Base-by-base conservation (phyloP, 148 eudicot genomes). In the Fagopyrum esculentum region DNA sequence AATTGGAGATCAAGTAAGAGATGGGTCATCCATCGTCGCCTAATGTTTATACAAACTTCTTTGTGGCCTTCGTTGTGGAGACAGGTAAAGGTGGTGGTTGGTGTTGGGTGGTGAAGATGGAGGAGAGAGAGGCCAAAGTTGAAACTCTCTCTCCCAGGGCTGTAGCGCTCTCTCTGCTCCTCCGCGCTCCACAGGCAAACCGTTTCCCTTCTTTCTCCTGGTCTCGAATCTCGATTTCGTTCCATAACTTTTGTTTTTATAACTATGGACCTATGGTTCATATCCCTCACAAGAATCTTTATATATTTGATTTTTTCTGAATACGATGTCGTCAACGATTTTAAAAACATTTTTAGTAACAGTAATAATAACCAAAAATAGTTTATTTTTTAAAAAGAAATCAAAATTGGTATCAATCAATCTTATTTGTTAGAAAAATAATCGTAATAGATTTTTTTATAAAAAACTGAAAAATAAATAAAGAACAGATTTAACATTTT, bases 41-140 rank as follows among this genome's bases (percentile, higher is more conserved):
- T 29, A 26, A 29, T 57, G 6, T 19, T 59, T 22, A 19, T 22
- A 61, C 13, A 11, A 29, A 35, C 40, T 35, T 35, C 40, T 35
- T 35, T 0, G 2, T 35, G 40, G 40, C 40, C 40, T 61, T 61
- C 44, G 15, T 61, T 61, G 13, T 35, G 64, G 64, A 59, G 35
- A 59, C 64, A 6, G 7, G 68, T 13, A 29, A 61, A 29, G 68
- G 44, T 61, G 12, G 68, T 10, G 43, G 15, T 29, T 40, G 66
- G 40, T 59, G 64, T 19, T 61, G 68, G 68, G 68, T 61, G 68
- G 68, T 10, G 44, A 61, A 29, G 68, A 61, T 26, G 43, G 43
- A 29, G 44, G 60, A 55, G n/a, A 6, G 59, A 54, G 59, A 19
- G n/a, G 19, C 4, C 15, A 19, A 12, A 61, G 19, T 35, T 35